Evolutionary conservation across 108 stramenopile species (phyloP).

Genomic region (Fistulifera pelliculosa): DNA sequence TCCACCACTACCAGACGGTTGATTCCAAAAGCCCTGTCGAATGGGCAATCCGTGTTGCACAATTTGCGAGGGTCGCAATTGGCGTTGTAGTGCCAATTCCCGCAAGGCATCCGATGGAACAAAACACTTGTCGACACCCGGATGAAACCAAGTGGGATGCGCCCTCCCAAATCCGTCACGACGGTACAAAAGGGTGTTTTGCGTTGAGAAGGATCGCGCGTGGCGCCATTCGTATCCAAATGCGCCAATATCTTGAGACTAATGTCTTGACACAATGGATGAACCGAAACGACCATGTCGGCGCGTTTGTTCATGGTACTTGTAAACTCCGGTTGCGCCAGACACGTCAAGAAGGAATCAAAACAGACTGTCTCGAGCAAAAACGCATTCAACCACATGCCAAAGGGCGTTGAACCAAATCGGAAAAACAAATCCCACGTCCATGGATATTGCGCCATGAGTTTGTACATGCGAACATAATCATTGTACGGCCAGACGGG

Average conservation of each 20-base stretch:
- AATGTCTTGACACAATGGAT: slow-evolving; percentile 90
- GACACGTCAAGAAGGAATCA: slow-evolving; percentile 39
- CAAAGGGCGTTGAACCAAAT: slow-evolving; percentile 64
- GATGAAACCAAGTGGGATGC: slow-evolving; percentile 91
- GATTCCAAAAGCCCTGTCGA: slow-evolving; percentile 76
- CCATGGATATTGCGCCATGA: slow-evolving; percentile 69
- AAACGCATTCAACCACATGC: slow-evolving; percentile 54
- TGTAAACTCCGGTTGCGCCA: slow-evolving; percentile 34
- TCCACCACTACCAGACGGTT: no score
- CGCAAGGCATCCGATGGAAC: slow-evolving; percentile 81
- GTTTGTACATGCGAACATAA: slow-evolving; percentile 61
- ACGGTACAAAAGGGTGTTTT: slow-evolving; percentile 91
- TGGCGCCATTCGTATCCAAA: slow-evolving; percentile 36
- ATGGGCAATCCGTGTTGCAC: slow-evolving; percentile 89
- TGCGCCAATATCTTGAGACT: slow-evolving; percentile 70
- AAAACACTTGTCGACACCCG: slow-evolving; percentile 78
- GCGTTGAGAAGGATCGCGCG: slow-evolving; percentile 13
- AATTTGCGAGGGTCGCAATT: slow-evolving; percentile 44
- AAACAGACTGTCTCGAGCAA: slow-evolving; percentile 44
- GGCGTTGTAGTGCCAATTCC: slow-evolving; percentile 43
- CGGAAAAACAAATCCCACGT: slow-evolving; percentile 70
- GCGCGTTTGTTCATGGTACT: slow-evolving; percentile 33
- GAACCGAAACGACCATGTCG: slow-evolving; percentile 93
- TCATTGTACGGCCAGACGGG: slow-evolving; percentile 69
- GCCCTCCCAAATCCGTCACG: slow-evolving; percentile 95